Base-by-base conservation (phyloP, 2,329 filamentous ascomycete species). In the Thelonectria rubi region DNA sequence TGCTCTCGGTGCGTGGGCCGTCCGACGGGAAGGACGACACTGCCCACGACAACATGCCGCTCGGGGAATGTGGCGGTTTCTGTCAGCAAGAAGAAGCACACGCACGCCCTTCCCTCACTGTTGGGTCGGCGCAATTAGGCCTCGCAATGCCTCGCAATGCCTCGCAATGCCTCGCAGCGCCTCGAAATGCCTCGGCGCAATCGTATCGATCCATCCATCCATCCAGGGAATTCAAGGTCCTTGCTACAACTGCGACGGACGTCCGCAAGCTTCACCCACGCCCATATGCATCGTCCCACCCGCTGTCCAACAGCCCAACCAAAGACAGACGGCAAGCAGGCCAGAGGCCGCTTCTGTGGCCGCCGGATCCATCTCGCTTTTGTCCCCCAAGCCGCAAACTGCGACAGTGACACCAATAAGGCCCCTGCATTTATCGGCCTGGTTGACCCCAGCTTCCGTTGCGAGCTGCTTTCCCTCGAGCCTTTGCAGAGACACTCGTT, bases 361-460 rank as follows among this genome's bases (percentile, higher is more conserved):
- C 54, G 37, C 21, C 30, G 58, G 58, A 47, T 61, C 58, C 53
- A 53, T 51, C 50, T 50, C 43, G 43, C 43, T 20, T 58, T 45
- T 53, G 55, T 49, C 55, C 42, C 64, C 62, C 66, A 53, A 49
- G 61, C 62, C 46, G 51, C 57, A 60, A 42, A 30, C 54, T 58
- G 56, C 40, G 54, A 55, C 63, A 53, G 62, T 59, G 58, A 57
- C 65, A 60, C 52, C 53, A 24, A 51, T 21, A 54, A 21, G 39
- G 24, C 62, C 61, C 62, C 63, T 64, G 67, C 55, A 65, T 69
- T 37, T 47, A 30, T 47, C 40, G 53, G 55, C 45, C 49, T 60
- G 50, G 58, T 48, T 43, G 53, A 54, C 62, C 62, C 60, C 58
- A 62, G 58, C 48, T 65, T 46, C 51, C 37, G 42, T 40, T 42